Evolutionary conservation across 2,329 filamentous ascomycete species (phyloP), one percentile per base, ranked within the genome.

Genomic region (Sarocladiaceae sp.): DNA sequence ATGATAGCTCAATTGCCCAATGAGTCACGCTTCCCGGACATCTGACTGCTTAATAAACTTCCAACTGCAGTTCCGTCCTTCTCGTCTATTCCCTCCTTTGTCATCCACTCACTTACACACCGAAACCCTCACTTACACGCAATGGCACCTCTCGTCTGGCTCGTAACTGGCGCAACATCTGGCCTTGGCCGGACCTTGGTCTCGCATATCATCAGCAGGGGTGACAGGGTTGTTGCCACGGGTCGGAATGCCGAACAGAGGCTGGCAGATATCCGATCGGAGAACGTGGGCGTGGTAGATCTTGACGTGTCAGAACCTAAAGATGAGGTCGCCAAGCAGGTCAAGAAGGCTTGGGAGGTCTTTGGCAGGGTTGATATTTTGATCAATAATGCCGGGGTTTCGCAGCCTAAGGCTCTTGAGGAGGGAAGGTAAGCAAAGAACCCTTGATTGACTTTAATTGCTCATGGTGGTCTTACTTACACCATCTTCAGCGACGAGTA

Each of bases 381-480:
- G n/a, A 55, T 68, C 18, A 69, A 69, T 54, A 68, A 69, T 40
- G 68, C 67, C 7, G 67, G 63, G 23, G 62, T 60, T 25, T 63
- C 62, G 1, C 53, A 58, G 2, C 54, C 62, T 37, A 60, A 58
- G 13, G 56, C 57, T 15, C 58, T 59, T 28, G 67, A 69, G 13
- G 67, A 70, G 25, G 60, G 64, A 8, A 55, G 58, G 67, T 69
- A 56, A 37, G 62, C 8, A 7, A 12, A 8, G 15, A 17, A n/a
- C 33, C 33, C 33, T 36, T n/a, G n/a, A n/a, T n/a, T n/a, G n/a
- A n/a, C n/a, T n/a, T 17, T 7, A 17, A 5, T 5, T 6, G 15
- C 12, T 6, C 8, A 36, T 12, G 33, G 33, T 15, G 15, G 33
- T n/a, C 33, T 17, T 8, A n/a, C 12, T n/a, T 6, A n/a, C 5